Conservation (phyloP, 2,329 filamentous ascomycete genomes). For the Colletotrichum tofieldiae region DNA sequence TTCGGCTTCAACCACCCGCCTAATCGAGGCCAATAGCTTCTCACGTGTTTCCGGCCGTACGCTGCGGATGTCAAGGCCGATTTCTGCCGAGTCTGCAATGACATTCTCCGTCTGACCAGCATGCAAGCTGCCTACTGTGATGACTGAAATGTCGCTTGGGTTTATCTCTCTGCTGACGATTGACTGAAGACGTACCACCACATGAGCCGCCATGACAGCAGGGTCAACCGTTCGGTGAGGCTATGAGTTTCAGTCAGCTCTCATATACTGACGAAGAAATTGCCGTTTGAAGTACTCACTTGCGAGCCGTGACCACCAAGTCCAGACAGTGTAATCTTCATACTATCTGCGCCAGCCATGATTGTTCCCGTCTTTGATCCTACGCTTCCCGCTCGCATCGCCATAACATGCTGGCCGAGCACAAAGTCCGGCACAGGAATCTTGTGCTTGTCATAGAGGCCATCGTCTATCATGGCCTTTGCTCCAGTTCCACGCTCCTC, state of each 20-base stretch:
- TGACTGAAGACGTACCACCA: conserved; percentile 55
- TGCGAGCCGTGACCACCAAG: conserved; percentile 58
- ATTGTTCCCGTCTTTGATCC: conserved; percentile 48
- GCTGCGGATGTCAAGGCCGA: conserved; percentile 60
- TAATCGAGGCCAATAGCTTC: conserved; percentile 54
- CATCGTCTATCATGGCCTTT: conserved; percentile 56
- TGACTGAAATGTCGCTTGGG: conserved; percentile 57
- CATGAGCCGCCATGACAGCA: conserved; percentile 58
- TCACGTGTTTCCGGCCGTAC: conserved; percentile 51
- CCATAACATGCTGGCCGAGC: conserved; percentile 56
- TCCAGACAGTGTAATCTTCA: conserved; percentile 53
- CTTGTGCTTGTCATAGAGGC: conserved; percentile 49
- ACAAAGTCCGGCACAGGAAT: conserved; percentile 53
- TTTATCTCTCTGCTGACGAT: conserved; percentile 52
- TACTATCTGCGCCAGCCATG: conserved; percentile 47
- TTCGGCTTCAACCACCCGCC: conserved; percentile 67
- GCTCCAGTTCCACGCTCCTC: conserved; percentile 77
- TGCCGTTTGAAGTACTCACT: not conserved
- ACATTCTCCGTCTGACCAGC: conserved; percentile 61
- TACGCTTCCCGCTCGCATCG: conserved; percentile 52
- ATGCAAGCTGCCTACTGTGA: conserved; percentile 61
- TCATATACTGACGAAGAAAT: conserved; percentile 42
- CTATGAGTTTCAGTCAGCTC: not conserved
- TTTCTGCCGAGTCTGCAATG: conserved; percentile 58
- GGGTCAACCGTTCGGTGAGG: conserved; percentile 64